Evolutionary conservation across 208 protist genomes (phyloP), one percentile per base, ranked within the genome.

Genomic region (Zelonia costaricensis): DNA sequence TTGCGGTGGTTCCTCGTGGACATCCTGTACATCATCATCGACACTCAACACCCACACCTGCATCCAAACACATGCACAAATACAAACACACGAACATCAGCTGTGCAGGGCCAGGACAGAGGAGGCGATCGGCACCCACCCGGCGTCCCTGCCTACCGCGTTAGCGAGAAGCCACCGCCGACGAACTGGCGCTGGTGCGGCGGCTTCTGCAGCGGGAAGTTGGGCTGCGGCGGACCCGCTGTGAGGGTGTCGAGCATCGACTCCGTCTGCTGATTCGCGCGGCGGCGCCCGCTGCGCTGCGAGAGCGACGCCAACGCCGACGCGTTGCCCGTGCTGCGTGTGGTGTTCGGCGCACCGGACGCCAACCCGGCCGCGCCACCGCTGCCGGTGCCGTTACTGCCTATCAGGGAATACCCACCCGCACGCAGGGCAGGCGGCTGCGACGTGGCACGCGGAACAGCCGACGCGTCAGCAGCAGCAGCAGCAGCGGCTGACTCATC

Each of bases 91-190:
- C n/a, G 42, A 5, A 46, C 42, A n/a, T 23, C 20, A n/a, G n/a
- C 10, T 38, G 33, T n/a, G n/a, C n/a, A n/a, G n/a, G n/a, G n/a
- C n/a, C n/a, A n/a, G n/a, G n/a, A n/a, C n/a, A n/a, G n/a, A 15
- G 60, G 6, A 61, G 13, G 33, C 31, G 10, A 4, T 28, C 15
- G 10, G 2, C 27, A 12, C 12, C 5, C 25, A 9, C n/a, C 9
- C 1, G 13, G n/a, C 9, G 4, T 28, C 16, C 47, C n/a, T 25
- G 16, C 31, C 22, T 35, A 67, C 10, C 44, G 57, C 8, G 70
- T 87, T 10, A 95, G 66, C 10, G 82, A 69, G 65, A 93, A 95
- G 33, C 89, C 89, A 23, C 89, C 89, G 16, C 89, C 89, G 7
- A 85, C 80, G 66, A 91, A 95, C 33, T 80, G 74, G 7, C 77